Evolutionary conservation across 495 filamentous ascomycete genomes (phyloP), one percentile per base, ranked within the genome.

Genomic region (Penicillium arizonense): DNA sequence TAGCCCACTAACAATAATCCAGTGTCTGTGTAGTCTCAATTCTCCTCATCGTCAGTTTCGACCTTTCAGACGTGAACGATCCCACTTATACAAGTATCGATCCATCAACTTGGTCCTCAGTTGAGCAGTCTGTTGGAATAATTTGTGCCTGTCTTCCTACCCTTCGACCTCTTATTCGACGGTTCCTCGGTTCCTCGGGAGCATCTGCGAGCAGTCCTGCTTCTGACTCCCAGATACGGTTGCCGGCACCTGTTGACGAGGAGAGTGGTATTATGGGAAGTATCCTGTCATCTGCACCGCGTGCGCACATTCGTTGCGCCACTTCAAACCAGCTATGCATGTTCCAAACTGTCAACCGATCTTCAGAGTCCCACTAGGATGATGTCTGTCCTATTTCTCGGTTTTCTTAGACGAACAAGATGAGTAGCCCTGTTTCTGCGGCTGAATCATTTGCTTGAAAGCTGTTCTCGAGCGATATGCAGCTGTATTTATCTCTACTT

Each of bases 61-160:
- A 47, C 9, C 38, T 41, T 13, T 20, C 30, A 18, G 43, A 6
- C 8, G 35, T 55, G 10, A 16, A 38, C 5, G 57, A 71, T 41
- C 39, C 41, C 5, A 62, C 61, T 3, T 62, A 50, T 42, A 52
- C 47, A 20, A 58, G 40, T 35, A 47, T 75, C 43, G 39, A 51
- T 12, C 64, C 73, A 9, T 60, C 73, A n/a, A 68, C 73, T 18
- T 82, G 78, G 71, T 77, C 72, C 36, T 71, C 77, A 11, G 69
- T 81, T 49, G 79, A 82, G 46, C 68, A 80, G 34, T 77, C 76
- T 11, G 57, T 77, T 20, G 77, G 70, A 1, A 78, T 83, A 35
- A 53, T 76, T 9, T 81, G 79, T 50, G 76, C 78, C 11, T 77
- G 71, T 36, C 69, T 78, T 3, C 72, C 77, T 5, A 77, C 78